Evolutionary conservation across 495 filamentous ascomycete genomes (phyloP), one percentile per base, ranked within the genome.

Genomic region (Neurospora hispaniola): DNA sequence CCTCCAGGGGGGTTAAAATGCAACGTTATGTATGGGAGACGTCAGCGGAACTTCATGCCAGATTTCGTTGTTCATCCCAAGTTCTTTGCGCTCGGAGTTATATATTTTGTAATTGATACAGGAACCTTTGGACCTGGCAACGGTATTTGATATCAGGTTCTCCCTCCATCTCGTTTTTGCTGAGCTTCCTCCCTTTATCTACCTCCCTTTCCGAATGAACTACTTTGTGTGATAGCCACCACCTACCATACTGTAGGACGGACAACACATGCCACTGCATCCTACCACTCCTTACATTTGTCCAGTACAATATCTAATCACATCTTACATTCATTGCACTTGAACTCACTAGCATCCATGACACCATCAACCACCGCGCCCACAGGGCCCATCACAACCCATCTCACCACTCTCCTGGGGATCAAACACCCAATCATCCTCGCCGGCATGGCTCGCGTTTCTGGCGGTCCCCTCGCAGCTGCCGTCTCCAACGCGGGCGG

Each of bases 401-500:
- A 93, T 23, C 89, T 96, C 23, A 91, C 88, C 76, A 85, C 84
- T 42, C 86, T 96, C 69, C 88, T 96, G 18, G 85, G 86, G 31
- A 94, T 96, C 84, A 81, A 89, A 59, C 91, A 96, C 83, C 93
- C 93, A 70, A 90, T 97, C 82, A 80, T 96, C 71, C 90, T 96
- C 46, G 94, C 93, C 44, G 93, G 94, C 74, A 97, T 97, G 94
- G 93, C 93, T 6, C 89, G 91, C 75, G 91, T 90, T 23, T 93
- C 91, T 8, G 89, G 90, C 75, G 93, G 90, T 0, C 85, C 85
- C 20, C 89, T 97, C 54, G 94, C 94, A 14, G 93, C 94, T 4
- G 93, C 94, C 27, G 93, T 97, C 68, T 92, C 82, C 80, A 96
- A 97, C 80, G 92, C 92, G 11, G 94, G 94, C 78, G 93, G 93